Evolutionary conservation across 352 stramenopile species (phyloP).

Genomic region (Saprolegnia parasitica): DNA sequence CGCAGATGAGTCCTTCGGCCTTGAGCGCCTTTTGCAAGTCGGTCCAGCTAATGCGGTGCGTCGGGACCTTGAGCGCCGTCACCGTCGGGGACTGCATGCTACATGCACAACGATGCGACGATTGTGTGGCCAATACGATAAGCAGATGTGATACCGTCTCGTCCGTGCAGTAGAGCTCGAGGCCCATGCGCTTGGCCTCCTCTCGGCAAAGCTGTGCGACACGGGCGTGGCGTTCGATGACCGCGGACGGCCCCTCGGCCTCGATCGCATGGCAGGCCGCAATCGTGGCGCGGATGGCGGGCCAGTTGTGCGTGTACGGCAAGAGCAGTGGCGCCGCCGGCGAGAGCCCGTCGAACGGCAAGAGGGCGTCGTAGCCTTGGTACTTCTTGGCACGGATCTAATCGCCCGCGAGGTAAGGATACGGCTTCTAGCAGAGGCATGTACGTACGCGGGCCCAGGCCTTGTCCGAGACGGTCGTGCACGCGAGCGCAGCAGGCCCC

Average conservation of each 20-base stretch:
- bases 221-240: conserved; percentile 34
- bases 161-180: conserved; percentile 38
- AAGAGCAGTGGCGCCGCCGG: conserved; percentile 38
- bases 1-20: conserved; percentile 37
- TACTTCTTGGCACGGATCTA: conserved; percentile 43
- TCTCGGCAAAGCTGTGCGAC: conserved; percentile 39
- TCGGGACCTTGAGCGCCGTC: conserved; percentile 43
- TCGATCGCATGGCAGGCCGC: conserved; percentile 39
- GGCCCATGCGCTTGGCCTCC: conserved; percentile 34
- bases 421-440: background rate
- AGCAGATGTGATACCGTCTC: conserved; percentile 31
- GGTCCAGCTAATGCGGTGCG: conserved; percentile 33
- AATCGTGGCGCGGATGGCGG: conserved; percentile 42
- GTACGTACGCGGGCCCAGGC: conserved; percentile 37
- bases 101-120: no score
- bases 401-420: background rate
- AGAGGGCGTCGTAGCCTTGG: conserved; percentile 47
- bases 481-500: conserved; percentile 38
- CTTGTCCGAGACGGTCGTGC: conserved; percentile 48
- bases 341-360: conserved; percentile 40
- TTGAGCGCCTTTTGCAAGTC: conserved; percentile 37
- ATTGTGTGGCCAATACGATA: background rate
- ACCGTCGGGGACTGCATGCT: conserved; percentile 40
- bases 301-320: conserved; percentile 59
- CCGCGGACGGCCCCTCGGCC: conserved; percentile 35